A percentile compares a stretch with the other conserved stretches of the same genome.
Conservation (phyloP, 2,329 filamentous ascomycete species). For the Thelonectria blattea region DNA sequence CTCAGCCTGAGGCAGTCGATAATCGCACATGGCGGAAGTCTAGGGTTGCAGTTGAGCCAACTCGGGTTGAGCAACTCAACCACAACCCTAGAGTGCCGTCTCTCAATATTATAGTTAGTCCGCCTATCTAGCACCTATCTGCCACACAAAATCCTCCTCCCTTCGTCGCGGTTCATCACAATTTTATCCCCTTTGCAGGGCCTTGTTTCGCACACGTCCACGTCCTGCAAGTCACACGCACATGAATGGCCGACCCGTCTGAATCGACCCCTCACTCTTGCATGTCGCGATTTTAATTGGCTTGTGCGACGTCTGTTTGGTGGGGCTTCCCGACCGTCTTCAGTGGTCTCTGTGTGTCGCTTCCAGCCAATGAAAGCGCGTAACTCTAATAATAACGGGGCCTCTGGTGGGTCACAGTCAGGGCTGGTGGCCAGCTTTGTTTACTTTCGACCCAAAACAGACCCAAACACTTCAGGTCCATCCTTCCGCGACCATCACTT, state of each 20-base stretch:
- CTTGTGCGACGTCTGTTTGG: conserved; percentile 1
- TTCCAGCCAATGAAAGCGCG: conserved; percentile 9
- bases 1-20: too few relatives aligned
- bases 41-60: too few relatives aligned
- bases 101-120: too few relatives aligned
- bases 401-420: conserved; percentile 1
- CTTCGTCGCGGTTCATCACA: background rate
- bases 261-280: background rate
- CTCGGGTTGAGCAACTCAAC: too few relatives aligned
- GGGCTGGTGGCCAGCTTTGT: conserved; percentile 35
- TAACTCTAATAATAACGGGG: background rate
- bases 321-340: conserved; percentile 3
- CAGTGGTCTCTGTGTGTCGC: background rate
- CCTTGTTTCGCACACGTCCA: background rate
- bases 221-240: conserved; percentile 7
- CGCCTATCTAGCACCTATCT: background rate
- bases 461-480: conserved; percentile 23
- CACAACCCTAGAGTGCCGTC: too few relatives aligned
- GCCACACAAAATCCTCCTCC: background rate
- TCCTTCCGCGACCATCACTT: conserved; percentile 32
- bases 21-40: too few relatives aligned
- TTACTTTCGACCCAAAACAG: conserved; percentile 46
- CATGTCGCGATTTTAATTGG: conserved; percentile 14
- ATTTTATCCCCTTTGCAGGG: background rate
- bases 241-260: conserved; percentile 4